These are phyloP conservation scores for Flueggea neowawraea DNA, from an alignment of 441 rosid genomes.

Conservation along the genomic window DNA sequence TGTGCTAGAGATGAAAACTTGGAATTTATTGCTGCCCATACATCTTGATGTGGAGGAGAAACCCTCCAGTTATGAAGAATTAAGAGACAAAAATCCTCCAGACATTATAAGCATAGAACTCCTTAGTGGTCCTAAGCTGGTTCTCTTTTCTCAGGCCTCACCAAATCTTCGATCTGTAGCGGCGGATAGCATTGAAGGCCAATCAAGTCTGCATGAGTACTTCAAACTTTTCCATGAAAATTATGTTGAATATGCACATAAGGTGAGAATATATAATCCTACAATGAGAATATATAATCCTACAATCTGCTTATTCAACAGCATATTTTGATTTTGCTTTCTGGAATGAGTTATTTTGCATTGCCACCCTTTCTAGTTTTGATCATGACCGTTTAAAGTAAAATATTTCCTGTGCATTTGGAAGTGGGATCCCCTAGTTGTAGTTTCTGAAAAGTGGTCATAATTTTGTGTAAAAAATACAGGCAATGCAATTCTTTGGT, in stretches of 20 bases:
- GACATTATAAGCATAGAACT: constrained; percentile 89
- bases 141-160: constrained; percentile 73
- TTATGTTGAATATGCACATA: constrained; percentile 95
- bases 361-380: not conserved
- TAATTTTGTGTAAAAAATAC: not conserved
- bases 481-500: too few relatives aligned
- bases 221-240: constrained; percentile 93
- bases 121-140: constrained; percentile 74
- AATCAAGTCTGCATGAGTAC: constrained; percentile 81
- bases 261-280: constrained; percentile 45
- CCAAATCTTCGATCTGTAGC: constrained; percentile 70
- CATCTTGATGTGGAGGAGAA: constrained; percentile 43
- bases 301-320: not conserved
- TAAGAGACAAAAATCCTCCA: constrained; percentile 44
- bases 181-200: constrained; percentile 94
- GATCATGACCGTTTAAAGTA: too few relatives aligned
- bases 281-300: constrained; percentile 1
- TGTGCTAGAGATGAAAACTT: constrained; percentile 83
- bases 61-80: constrained; percentile 26
- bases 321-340: not conserved
- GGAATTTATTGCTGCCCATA: constrained; percentile 77
- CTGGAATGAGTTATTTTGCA: not conserved
- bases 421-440: too few relatives aligned
- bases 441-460: not conserved
- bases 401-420: too few relatives aligned